Conservation (phyloP, 306 rosid genomes). For the Corylus avellana region DNA sequence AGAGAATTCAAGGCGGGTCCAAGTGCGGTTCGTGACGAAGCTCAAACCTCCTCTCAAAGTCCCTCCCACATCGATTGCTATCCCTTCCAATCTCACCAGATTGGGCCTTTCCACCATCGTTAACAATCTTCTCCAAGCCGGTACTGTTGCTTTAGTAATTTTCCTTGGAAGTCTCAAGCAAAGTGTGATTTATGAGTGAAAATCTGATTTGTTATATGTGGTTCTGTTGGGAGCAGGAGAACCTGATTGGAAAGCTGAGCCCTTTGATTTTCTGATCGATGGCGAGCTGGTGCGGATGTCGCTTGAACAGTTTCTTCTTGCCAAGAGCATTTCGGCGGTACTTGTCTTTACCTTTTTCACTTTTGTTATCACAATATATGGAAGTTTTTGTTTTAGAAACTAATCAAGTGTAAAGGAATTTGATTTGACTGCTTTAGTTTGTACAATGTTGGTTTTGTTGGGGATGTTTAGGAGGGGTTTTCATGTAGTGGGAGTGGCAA, state of each 20-base stretch:
- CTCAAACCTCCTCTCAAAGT: conserved; percentile 50
- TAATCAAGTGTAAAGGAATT: background rate
- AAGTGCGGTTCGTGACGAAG: conserved; percentile 79
- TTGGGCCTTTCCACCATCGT: conserved; percentile 75
- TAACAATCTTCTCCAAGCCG: conserved; percentile 63
- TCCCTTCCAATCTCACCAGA: conserved; percentile 75
- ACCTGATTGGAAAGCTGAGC: conserved; percentile 59
- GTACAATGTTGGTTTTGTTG: background rate
- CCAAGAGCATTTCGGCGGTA: conserved; percentile 87
- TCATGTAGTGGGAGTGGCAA: background rate
- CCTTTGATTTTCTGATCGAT: conserved; percentile 87
- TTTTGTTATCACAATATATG: background rate
- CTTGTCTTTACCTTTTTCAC: background rate
- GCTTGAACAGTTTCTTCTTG: conserved; percentile 79
- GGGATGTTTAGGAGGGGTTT: background rate
- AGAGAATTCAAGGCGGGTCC: conserved; percentile 49
- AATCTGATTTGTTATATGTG: background rate
- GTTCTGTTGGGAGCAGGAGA: conserved; percentile 33
- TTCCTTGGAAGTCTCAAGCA: background rate
- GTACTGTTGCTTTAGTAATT: conserved; percentile 27
- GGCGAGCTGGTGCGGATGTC: conserved; percentile 89
- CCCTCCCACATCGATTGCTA: conserved; percentile 55
- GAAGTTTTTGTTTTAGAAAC: background rate
- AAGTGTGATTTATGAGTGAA: background rate
- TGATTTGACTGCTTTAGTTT: background rate